A percentile compares a stretch with the other conserved stretches of the same genome.
Evolutionary conservation across 768 basidiomycete genomes (phyloP).

Genomic region (Agrocybe chaxingu): DNA sequence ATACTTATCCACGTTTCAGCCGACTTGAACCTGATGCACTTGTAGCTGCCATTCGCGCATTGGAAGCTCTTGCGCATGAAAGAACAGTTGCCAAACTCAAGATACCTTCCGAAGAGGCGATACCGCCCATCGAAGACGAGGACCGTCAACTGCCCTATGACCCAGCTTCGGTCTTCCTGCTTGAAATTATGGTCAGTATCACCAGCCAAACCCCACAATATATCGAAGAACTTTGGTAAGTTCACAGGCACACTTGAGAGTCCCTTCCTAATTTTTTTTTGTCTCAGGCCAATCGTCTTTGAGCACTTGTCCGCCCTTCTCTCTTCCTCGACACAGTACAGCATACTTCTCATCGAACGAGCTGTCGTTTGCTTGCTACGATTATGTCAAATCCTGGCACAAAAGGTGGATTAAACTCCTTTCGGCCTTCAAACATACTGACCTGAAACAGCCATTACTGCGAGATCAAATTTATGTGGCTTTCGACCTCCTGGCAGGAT

Average conservation of each 20-base stretch:
- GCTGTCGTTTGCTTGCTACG: conserved; percentile 88
- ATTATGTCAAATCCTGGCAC: conserved; percentile 79
- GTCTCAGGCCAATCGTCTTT: conserved; percentile 86
- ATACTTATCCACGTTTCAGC: conserved; percentile 35
- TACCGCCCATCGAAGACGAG: conserved; percentile 38
- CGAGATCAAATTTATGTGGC: conserved; percentile 95
- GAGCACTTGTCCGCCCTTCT: conserved; percentile 87
- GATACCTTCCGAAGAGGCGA: conserved; percentile 61
- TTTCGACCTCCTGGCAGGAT: conserved; percentile 81
- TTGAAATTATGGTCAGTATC: conserved; percentile 94
- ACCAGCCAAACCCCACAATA: conserved; percentile 70
- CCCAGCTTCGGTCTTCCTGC: conserved; percentile 89
- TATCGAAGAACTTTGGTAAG: conserved; percentile 88
- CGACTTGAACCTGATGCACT: conserved; percentile 77
- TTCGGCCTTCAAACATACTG: neutral
- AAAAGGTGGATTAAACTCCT: conserved; percentile 49
- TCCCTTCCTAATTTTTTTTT: neutral
- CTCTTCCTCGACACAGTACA: conserved; percentile 74
- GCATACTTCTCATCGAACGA: conserved; percentile 87
- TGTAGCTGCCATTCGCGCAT: conserved; percentile 77
- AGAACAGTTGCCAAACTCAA: conserved; percentile 78
- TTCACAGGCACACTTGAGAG: neutral
- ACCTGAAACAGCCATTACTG: conserved; percentile 56
- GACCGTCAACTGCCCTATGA: conserved; percentile 79
- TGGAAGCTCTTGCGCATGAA: conserved; percentile 89